Percentiles rank a stretch among this genome's conserved stretches.
These are phyloP conservation scores for Pseudogymnoascus sp. DNA, from an alignment of 2,329 filamentous ascomycete genomes.

Conservation along the genomic window DNA sequence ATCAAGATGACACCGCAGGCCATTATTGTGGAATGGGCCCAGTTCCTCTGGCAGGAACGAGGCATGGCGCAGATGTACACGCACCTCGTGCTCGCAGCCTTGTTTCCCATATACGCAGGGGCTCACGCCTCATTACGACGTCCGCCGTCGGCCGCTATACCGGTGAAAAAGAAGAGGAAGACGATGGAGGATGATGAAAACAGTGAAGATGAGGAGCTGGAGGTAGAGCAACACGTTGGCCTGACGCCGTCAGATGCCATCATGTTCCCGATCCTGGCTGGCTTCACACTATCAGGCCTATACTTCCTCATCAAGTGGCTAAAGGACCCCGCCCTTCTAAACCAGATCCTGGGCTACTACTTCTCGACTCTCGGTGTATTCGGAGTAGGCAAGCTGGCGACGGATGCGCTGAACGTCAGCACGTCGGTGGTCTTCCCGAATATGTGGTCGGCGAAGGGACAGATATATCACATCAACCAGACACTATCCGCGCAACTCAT, in stretches of 20 bases:
- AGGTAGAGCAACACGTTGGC: conserved; percentile 54
- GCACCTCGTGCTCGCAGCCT: conserved; percentile 58
- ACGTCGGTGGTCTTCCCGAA: conserved; percentile 65
- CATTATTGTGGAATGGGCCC: conserved; percentile 12
- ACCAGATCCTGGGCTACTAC: conserved; percentile 75
- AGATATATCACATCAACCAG: conserved; percentile 40
- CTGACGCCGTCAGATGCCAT: conserved; percentile 72
- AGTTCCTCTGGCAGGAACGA: conserved; percentile 11
- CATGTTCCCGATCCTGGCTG: conserved; percentile 73
- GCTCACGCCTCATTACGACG: conserved; percentile 78
- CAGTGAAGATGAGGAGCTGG: conserved; percentile 42
- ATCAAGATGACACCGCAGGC: conserved; percentile 19
- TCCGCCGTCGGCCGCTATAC: conserved; percentile 64
- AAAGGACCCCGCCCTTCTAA: conserved; percentile 70
- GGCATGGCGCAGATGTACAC: conserved; percentile 22
- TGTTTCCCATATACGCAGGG: conserved; percentile 77
- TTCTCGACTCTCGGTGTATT: conserved; percentile 74
- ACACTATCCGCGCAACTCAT: conserved; percentile 26
- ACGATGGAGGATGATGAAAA: conserved; percentile 33
- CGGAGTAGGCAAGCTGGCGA: conserved; percentile 63
- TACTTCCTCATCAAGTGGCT: conserved; percentile 89
- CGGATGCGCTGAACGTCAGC: conserved; percentile 58
- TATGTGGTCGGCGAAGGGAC: conserved; percentile 49
- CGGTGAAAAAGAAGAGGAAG: conserved; percentile 37
- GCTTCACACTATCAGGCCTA: conserved; percentile 59